Evolutionary conservation across 306 rosid species (phyloP).

Genomic region (Lithocarpus polystachyus): DNA sequence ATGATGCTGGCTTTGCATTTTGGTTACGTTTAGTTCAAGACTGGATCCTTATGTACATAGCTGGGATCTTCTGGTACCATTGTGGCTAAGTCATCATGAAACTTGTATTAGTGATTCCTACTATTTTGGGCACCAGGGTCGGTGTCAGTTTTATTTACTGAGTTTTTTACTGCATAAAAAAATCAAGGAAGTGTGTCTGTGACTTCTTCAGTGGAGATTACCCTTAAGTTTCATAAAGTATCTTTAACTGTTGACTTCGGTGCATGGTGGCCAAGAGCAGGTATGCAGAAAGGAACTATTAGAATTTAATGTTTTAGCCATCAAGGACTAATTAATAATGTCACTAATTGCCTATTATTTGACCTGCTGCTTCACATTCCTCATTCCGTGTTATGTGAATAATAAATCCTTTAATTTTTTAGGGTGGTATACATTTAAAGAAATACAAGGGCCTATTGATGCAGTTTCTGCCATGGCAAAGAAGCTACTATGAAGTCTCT

Average conservation of each 20-base stretch:
- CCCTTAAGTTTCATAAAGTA: background rate
- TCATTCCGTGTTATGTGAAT: background rate
- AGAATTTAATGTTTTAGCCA: slow-evolving; percentile 3
- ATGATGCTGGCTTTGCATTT: background rate
- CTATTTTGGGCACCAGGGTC: background rate
- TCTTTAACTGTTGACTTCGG: slow-evolving; percentile 7
- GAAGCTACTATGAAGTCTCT: slow-evolving; percentile 3
- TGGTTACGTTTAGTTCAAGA: background rate
- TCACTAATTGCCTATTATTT: background rate
- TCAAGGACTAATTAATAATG: slow-evolving; percentile 5
- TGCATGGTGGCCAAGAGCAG: slow-evolving; percentile 18
- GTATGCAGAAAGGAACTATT: slow-evolving; percentile 10
- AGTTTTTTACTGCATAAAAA: slow-evolving; percentile 11
- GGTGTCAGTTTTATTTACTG: slow-evolving; percentile 13
- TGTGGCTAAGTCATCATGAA: background rate
- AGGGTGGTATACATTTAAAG: background rate
- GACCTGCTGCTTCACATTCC: slow-evolving; percentile 2
- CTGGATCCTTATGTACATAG: slow-evolving; percentile 11
- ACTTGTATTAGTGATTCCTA: background rate
- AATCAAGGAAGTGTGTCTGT: background rate
- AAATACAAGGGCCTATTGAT: slow-evolving; percentile 4
- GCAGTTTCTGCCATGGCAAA: background rate
- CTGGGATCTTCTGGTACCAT: slow-evolving; percentile 4
- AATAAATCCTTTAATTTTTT: background rate
- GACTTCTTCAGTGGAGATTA: slow-evolving; percentile 16